These are phyloP conservation scores for Acanthamoeba culbertsoni DNA, from an alignment of 208 protist species.

Conservation along the genomic window DNA sequence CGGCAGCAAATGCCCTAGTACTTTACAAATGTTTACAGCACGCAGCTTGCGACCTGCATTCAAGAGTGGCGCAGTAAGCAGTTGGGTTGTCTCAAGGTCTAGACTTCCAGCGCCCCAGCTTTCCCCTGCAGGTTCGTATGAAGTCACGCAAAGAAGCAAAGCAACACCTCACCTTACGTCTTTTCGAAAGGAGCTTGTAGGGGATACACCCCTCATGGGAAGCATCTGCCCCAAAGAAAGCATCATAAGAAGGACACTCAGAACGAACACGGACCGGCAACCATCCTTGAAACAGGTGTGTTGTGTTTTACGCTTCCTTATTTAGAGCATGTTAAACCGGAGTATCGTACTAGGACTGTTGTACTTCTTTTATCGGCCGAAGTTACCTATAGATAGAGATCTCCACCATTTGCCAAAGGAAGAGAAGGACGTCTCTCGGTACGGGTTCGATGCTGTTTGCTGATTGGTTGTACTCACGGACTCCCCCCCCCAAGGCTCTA, in stretches of 20 bases:
- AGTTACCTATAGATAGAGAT: not conserved
- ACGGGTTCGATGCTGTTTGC: not conserved
- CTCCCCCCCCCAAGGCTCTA: not conserved
- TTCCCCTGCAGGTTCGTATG: too few species aligned
- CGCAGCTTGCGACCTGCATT: too few species aligned
- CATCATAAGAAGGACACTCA: conserved; percentile 7
- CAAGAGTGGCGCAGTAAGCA: too few species aligned
- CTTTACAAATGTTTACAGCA: too few species aligned
- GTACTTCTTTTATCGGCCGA: conserved; percentile 8
- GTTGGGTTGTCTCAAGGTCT: too few species aligned
- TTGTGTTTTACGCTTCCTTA: not conserved
- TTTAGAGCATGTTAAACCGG: not conserved
- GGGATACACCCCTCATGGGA: too few species aligned
- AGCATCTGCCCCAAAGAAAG: not conserved
- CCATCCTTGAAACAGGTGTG: not conserved
- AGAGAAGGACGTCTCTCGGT: not conserved
- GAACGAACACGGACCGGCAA: not conserved
- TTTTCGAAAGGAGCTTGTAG: too few species aligned
- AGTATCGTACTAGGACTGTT: not conserved
- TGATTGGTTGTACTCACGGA: not conserved
- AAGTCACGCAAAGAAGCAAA: too few species aligned
- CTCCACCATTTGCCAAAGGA: not conserved
- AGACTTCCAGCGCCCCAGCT: too few species aligned
- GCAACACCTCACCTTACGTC: too few species aligned
- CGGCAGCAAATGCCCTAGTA: too few species aligned